Conservation (phyloP, 345 rosid species). For the Noccaea caerulescens region DNA sequence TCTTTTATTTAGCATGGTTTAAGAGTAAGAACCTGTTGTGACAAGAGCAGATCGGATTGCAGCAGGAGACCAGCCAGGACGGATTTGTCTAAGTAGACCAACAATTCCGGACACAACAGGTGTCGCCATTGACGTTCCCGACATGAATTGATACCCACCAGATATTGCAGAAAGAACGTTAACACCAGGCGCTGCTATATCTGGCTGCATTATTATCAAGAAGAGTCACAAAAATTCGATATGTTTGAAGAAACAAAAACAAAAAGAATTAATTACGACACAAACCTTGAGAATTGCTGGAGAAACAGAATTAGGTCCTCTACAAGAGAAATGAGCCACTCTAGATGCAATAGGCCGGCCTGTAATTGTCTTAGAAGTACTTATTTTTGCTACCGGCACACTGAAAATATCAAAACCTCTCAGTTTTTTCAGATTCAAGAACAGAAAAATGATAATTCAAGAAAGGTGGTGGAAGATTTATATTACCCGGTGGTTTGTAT, state of each 20-base stretch:
- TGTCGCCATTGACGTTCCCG: constrained; percentile 56
- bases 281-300: constrained; percentile 45
- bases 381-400: constrained; percentile 28
- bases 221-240: background rate
- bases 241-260: background rate
- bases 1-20: background rate
- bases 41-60: constrained; percentile 57
- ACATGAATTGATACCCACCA: constrained; percentile 29
- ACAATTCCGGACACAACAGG: constrained; percentile 52
- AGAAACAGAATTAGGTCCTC: constrained; percentile 69
- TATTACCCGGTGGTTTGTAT: constrained; percentile 46
- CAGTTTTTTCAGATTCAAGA: background rate
- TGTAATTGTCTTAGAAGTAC: constrained; percentile 33
- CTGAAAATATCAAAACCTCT: constrained; percentile 12
- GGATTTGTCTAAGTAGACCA: constrained; percentile 45
- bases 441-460: background rate
- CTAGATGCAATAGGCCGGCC: constrained; percentile 47
- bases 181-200: constrained; percentile 57
- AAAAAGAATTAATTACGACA: background rate
- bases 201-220: constrained; percentile 46
- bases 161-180: constrained; percentile 44
- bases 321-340: constrained; percentile 51
- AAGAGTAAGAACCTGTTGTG: constrained; percentile 47
- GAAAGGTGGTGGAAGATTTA: constrained; percentile 2
- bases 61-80: constrained; percentile 54